Evolutionary conservation across 129 eudicot genomes (phyloP).

Genomic region (Solidago caesia): DNA sequence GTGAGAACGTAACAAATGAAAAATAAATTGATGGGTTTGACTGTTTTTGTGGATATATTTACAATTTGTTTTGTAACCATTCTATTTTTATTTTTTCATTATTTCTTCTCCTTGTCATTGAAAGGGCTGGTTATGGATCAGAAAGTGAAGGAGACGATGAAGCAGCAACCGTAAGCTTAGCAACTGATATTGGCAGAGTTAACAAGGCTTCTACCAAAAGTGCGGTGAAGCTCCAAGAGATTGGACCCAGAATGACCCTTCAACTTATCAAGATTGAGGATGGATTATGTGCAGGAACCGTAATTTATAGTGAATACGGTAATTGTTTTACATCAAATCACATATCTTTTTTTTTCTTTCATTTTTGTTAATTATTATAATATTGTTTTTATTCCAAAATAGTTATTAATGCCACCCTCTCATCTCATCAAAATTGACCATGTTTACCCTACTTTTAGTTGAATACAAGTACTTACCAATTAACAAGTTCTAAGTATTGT

Average conservation of each 20-base stretch:
- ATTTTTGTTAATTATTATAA: neutral
- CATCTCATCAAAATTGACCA: neutral
- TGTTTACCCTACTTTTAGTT: neutral
- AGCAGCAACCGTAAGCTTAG: conserved; percentile 83
- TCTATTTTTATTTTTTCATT: neutral
- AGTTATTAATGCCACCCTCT: neutral
- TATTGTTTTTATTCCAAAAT: conserved; percentile 8
- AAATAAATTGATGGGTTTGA: no score
- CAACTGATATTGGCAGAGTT: conserved; percentile 72
- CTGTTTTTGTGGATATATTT: neutral
- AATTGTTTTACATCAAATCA: conserved; percentile 4
- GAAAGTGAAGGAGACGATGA: conserved; percentile 98
- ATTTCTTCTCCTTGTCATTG: neutral
- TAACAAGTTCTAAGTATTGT: neutral
- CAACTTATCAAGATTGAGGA: conserved; percentile 86
- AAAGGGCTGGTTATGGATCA: conserved; percentile 93
- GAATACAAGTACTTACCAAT: neutral
- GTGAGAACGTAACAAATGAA: no score
- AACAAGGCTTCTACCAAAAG: conserved; percentile 82
- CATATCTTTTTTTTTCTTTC: neutral
- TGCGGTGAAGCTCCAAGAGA: conserved; percentile 98
- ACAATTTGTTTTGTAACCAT: neutral
- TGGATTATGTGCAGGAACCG: conserved; percentile 83
- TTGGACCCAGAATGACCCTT: conserved; percentile 95
- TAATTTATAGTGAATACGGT: conserved; percentile 76